Evolutionary conservation across 768 basidiomycete genomes (phyloP).

Genomic region (Auricularia auricula-judae): DNA sequence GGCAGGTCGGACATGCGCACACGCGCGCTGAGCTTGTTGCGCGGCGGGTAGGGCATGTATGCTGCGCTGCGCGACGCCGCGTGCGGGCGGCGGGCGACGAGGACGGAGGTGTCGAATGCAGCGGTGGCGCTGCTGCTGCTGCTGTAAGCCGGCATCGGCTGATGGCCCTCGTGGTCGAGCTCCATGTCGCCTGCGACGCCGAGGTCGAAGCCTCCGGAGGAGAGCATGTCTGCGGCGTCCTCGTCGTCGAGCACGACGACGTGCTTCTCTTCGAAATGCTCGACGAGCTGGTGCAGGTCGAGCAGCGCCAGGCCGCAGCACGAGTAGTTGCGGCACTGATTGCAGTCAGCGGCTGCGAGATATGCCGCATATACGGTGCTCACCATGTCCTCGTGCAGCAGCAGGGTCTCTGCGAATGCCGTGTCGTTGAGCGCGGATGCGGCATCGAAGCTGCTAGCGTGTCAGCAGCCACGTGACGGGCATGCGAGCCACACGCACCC

Average conservation of each 20-base stretch:
- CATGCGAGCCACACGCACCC: neutral
- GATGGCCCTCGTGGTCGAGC: conserved; percentile 45
- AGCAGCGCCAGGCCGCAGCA: conserved; percentile 36
- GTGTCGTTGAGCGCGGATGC: neutral
- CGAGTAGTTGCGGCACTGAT: conserved; percentile 32
- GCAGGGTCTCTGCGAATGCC: neutral
- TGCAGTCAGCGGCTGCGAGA: neutral
- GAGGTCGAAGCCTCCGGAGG: conserved; percentile 39
- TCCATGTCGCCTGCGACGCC: conserved; percentile 61
- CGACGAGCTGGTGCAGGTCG: conserved; percentile 39
- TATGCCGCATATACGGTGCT: neutral
- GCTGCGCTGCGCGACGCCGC: conserved; percentile 16
- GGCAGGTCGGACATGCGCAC: neutral
- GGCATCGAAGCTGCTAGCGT: neutral
- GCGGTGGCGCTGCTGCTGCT: conserved; percentile 22
- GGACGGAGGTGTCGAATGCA: conserved; percentile 45
- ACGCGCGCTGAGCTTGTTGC: neutral
- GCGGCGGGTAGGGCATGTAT: conserved; percentile 18
- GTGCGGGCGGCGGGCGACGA: conserved; percentile 14
- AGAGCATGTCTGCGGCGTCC: conserved; percentile 12
- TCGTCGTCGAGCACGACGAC: conserved; percentile 21
- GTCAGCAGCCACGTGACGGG: neutral
- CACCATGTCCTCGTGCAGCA: conserved; percentile 1
- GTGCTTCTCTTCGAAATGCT: conserved; percentile 38
- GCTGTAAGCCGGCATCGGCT: conserved; percentile 16